A percentile compares a stretch with the other conserved stretches of the same genome.
Evolutionary conservation across 75 land plant species (phyloP).

Genomic region (Pinus albicaulis): DNA sequence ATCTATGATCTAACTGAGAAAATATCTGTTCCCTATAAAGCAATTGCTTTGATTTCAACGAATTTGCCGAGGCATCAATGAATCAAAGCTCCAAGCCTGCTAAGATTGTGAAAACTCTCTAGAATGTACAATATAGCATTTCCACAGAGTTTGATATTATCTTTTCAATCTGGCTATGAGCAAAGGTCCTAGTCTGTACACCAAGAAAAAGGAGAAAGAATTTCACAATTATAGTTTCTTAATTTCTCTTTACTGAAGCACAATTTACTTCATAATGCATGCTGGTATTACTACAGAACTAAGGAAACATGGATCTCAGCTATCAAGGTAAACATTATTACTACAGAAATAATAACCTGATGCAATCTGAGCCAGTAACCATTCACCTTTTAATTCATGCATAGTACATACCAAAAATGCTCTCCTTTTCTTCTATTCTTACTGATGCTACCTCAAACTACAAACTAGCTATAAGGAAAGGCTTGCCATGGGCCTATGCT

Average conservation of each 20-base stretch:
- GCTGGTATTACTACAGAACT: neutral
- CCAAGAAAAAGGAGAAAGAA: neutral
- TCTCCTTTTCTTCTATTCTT: neutral
- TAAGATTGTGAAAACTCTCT: neutral
- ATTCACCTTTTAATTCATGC: no score
- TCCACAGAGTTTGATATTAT: neutral
- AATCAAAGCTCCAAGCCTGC: neutral
- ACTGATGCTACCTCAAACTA: neutral
- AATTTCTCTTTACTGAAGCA: neutral
- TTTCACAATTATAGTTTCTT: neutral
- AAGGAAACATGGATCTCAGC: neutral
- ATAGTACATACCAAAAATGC: no score
- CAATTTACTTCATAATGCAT: neutral
- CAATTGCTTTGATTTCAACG: neutral
- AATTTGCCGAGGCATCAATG: neutral
- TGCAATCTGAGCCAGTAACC: neutral
- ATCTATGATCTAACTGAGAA: slow-evolving; percentile 1
- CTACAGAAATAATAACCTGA: neutral
- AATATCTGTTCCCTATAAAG: neutral
- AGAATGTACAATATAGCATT: neutral
- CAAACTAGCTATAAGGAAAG: neutral
- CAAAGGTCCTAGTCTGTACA: neutral
- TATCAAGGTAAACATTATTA: neutral
- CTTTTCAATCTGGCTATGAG: neutral
- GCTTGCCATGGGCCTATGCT: no score